Conservation (phyloP, 352 stramenopile species). For the Bremia lactucae region DNA sequence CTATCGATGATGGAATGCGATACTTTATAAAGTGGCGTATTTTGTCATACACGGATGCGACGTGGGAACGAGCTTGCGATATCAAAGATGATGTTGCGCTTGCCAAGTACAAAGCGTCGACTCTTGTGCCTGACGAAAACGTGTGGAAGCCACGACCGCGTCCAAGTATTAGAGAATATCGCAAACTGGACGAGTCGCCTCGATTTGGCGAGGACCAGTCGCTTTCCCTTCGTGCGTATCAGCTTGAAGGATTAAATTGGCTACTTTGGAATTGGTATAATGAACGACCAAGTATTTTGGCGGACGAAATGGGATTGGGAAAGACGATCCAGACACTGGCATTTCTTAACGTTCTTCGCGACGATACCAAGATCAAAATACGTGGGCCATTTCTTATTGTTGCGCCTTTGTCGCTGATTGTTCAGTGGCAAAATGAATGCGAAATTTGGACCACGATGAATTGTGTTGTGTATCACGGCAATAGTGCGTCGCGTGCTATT, state of each 20-base stretch:
- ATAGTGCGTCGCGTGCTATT: conserved; percentile 84
- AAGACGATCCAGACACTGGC: conserved; percentile 89
- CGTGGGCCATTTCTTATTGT: conserved; percentile 96
- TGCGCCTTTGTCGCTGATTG: conserved; percentile 95
- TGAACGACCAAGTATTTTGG: conserved; percentile 77
- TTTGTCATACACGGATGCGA: conserved; percentile 77
- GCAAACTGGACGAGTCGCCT: conserved; percentile 74
- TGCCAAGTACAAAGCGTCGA: conserved; percentile 50
- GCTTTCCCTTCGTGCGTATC: conserved; percentile 69
- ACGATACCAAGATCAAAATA: conserved; percentile 84
- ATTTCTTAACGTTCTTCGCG: conserved; percentile 91
- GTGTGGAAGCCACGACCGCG: conserved; percentile 48
- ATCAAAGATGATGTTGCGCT: conserved; percentile 80
- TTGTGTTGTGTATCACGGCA: conserved; percentile 98
- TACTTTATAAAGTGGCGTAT: conserved; percentile 86
- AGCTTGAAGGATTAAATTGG: conserved; percentile 85
- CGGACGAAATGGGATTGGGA: conserved; percentile 88
- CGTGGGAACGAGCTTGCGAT: conserved; percentile 81
- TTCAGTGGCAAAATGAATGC: conserved; percentile 99
- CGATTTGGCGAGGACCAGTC: conserved; percentile 63
- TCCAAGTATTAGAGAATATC: conserved; percentile 71
- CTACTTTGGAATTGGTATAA: conserved; percentile 88
- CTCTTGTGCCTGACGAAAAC: conserved; percentile 48
- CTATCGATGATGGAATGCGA: conserved; percentile 76
- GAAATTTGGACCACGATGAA: conserved; percentile 98